Percentiles rank a stretch among this genome's conserved stretches.
These are phyloP conservation scores for Aspergillus bridgeri DNA, from an alignment of 495 filamentous ascomycete species.

Conservation along the genomic window DNA sequence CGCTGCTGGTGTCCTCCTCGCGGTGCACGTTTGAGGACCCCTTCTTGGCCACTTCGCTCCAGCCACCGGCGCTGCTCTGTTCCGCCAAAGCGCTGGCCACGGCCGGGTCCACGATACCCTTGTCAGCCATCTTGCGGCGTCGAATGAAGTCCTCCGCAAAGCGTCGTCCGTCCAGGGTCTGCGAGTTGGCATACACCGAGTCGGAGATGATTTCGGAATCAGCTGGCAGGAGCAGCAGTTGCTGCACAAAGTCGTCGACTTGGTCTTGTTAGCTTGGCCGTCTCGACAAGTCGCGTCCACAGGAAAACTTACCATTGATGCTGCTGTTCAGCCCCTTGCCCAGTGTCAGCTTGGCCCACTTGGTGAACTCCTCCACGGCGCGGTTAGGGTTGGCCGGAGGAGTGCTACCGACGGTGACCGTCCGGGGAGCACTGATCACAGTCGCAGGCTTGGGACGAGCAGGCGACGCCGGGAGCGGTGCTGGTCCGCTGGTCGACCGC, in stretches of 20 bases:
- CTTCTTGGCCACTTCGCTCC: slow-evolving; percentile 98
- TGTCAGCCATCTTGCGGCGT: slow-evolving; percentile 86
- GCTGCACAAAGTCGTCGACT: slow-evolving; percentile 80
- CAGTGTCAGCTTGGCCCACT: slow-evolving; percentile 80
- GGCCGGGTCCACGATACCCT: slow-evolving; percentile 67
- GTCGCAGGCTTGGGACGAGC: slow-evolving; percentile 43
- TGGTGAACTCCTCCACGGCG: slow-evolving; percentile 82
- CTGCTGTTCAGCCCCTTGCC: slow-evolving; percentile 55
- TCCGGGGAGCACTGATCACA: slow-evolving; percentile 29
- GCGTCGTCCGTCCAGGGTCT: slow-evolving; percentile 83
- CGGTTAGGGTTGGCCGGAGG: slow-evolving; percentile 49
- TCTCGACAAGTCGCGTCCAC: slow-evolving; percentile 1
- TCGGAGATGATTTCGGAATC: slow-evolving; percentile 82
- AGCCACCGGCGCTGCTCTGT: slow-evolving; percentile 61
- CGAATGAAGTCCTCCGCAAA: slow-evolving; percentile 94
- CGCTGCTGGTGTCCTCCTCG: slow-evolving; percentile 51
- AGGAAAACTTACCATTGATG: slow-evolving; percentile 51
- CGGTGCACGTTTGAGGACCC: slow-evolving; percentile 47
- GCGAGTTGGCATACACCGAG: slow-evolving; percentile 77
- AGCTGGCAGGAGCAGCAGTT: slow-evolving; percentile 68
- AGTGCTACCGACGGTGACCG: slow-evolving; percentile 34
- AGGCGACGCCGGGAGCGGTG: slow-evolving; percentile 37
- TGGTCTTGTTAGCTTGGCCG: slow-evolving; percentile 18
- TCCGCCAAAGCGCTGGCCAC: slow-evolving; percentile 42
- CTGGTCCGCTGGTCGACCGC: slow-evolving; percentile 53